Base-by-base conservation (phyloP, 352 stramenopile genomes). In the Phytophthora syringae region DNA sequence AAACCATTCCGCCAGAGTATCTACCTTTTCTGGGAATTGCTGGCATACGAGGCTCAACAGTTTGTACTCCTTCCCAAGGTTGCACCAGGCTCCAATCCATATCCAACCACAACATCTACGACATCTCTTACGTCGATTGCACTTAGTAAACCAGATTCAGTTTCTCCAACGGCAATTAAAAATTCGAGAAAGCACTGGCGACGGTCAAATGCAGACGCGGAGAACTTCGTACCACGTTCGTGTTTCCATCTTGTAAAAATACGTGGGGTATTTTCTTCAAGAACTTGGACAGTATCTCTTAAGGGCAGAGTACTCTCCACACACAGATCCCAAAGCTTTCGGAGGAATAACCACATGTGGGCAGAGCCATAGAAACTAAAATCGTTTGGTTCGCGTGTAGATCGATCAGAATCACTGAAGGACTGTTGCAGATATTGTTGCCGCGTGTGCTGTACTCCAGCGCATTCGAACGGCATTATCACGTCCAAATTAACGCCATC, bases 291-390 rank as follows among this genome's bases (percentile, higher is more conserved):
- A 25, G 47, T 56, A 24, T 56, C 42, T 24, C 13, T 43, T 12
- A 61, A 43, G 16, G 37, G 10, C 18, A 1, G 15, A 15, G 18
- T 3, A 25, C 40, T 47, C 7, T 5, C 40, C 2, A 16, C 20
- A 22, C 40, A 47, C 12, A 62, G 18, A 2, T 57, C 45, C 54
- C 55, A 77, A 0, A 80, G 37, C 39, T 64, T 69, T 15, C 42
- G 65, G 7, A 80, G 16, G 20, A 80, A 80, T 27, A 25, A 28
- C 72, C 69, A 75, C 27, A 72, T 37, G 20, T 72, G 69, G 7
- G 54, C 53, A 21, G 59, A 77, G 2, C 69, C 69, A 27, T 24
- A n/a, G 18, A 80, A 75, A 22, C 59, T 80, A 13, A 25, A 20
- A 24, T 80, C 72, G 27, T 67, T 57, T 16, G 36, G 11, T 20